Conservation (phyloP, 2,329 filamentous ascomycete species). For the Aureobasidium subglaciale region DNA sequence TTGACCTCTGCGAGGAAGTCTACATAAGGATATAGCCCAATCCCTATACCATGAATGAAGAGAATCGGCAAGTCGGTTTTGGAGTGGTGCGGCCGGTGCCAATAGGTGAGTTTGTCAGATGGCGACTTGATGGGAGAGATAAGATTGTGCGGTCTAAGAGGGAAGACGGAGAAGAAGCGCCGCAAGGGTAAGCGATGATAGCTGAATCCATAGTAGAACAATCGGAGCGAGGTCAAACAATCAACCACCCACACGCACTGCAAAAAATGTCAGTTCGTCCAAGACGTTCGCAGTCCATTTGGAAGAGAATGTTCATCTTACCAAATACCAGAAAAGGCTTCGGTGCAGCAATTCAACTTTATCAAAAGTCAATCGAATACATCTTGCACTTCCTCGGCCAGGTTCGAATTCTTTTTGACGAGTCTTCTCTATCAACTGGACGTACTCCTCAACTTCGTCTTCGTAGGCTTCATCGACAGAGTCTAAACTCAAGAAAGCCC, state of each 20-base stretch:
- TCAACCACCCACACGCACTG: no score
- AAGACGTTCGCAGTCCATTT: no score
- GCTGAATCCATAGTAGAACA: no score
- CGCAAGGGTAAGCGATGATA: constrained; percentile 21
- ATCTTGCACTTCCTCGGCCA: constrained; percentile 50
- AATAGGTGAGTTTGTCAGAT: constrained; percentile 52
- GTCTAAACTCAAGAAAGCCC: constrained; percentile 55
- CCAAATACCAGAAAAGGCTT: constrained; percentile 15
- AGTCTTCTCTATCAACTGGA: constrained; percentile 45
- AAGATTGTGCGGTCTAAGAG: constrained; percentile 49
- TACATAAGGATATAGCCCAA: constrained; percentile 59
- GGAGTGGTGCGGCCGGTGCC: constrained; percentile 57
- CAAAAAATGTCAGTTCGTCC: no score
- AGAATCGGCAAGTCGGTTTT: constrained; percentile 52
- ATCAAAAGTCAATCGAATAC: constrained; percentile 61
- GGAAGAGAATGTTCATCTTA: not conserved
- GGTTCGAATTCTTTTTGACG: constrained; percentile 45
- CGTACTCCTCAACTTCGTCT: constrained; percentile 51
- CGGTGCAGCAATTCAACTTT: constrained; percentile 14
- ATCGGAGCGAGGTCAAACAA: no score
- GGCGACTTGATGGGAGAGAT: constrained; percentile 43
- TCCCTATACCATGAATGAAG: constrained; percentile 65
- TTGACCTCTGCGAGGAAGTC: constrained; percentile 34
- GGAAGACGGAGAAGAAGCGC: constrained; percentile 47
- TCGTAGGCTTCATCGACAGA: constrained; percentile 39